These are phyloP conservation scores for Eucalyptus curtisii DNA, from an alignment of 345 rosid genomes.

Conservation along the genomic window DNA sequence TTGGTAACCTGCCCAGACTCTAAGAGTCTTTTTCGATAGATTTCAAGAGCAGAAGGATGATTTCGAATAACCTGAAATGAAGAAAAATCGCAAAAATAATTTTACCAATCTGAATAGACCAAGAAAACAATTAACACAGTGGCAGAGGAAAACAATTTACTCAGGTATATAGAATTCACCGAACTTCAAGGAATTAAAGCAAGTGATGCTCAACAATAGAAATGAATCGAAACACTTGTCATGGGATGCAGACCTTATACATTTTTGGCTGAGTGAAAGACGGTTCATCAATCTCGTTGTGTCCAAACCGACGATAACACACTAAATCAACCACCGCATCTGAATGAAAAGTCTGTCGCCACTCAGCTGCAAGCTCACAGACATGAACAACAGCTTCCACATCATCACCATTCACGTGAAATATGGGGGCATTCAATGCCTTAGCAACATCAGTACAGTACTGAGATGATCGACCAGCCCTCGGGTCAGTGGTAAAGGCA, in stretches of 20 bases:
- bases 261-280: constrained; percentile 10
- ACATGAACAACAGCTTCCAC: constrained; percentile 13
- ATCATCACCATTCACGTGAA: constrained; percentile 11
- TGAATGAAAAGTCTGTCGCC: constrained; percentile 12
- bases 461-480: constrained; percentile 7
- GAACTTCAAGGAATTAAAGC: not conserved
- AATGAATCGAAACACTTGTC: not conserved
- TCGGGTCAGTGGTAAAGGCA: constrained; percentile 10
- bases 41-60: constrained; percentile 9
- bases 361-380: constrained; percentile 11
- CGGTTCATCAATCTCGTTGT: constrained; percentile 8
- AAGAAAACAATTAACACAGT: not conserved
- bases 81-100: not conserved
- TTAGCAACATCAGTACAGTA: constrained; percentile 12
- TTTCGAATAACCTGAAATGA: not conserved
- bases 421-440: constrained; percentile 8
- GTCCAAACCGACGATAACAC: constrained; percentile 9
- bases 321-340: constrained; percentile 11
- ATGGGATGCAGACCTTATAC: constrained; percentile 2
- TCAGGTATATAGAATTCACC: not conserved
- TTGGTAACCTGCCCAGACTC: constrained; percentile 7
- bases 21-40: not conserved
- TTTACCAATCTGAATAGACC: not conserved
- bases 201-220: not conserved
- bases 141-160: not conserved